phyloP scores from a whole-genome alignment of 1,284 basidiomycete species.

The Malassezia yamatoensis region DNA sequence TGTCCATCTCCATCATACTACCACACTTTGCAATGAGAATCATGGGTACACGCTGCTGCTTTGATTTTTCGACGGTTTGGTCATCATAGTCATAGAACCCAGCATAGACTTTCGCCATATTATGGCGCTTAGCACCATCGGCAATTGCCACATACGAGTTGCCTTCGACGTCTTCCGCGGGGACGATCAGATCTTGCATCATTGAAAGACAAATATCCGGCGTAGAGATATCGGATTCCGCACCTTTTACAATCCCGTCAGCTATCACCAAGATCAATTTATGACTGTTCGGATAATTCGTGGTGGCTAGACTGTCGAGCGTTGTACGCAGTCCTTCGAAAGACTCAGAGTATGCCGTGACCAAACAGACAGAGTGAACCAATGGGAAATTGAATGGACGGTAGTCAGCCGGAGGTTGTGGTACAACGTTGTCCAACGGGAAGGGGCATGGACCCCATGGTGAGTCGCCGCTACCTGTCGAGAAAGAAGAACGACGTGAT shows the following conservation, averaged over 20 bases:
- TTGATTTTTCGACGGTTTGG: conserved; percentile 76
- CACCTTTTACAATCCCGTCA: conserved; percentile 94
- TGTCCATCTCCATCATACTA: conserved; percentile 66
- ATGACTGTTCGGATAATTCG: conserved; percentile 96
- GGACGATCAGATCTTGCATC: conserved; percentile 93
- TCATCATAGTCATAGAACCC: conserved; percentile 96
- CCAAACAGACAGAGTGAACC: conserved; percentile 84
- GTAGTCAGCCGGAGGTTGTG: conserved; percentile 79
- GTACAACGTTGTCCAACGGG: conserved; percentile 78
- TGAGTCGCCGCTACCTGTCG: conserved; percentile 24
- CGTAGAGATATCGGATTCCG: conserved; percentile 45
- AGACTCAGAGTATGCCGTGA: conserved; percentile 97
- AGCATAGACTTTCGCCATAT: conserved; percentile 97
- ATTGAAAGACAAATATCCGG: conserved; percentile 89
- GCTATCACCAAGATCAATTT: conserved; percentile 91
- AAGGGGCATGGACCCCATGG: conserved; percentile 57
- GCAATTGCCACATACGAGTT: conserved; percentile 97
- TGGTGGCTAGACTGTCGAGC: conserved; percentile 90
- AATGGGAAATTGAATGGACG: conserved; percentile 95
- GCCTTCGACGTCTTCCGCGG: conserved; percentile 74
- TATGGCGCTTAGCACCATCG: conserved; percentile 96
- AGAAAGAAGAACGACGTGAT: conserved; percentile 39
- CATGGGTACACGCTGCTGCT: conserved; percentile 93
- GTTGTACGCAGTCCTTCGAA: conserved; percentile 93
- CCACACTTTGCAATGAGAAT: conserved; percentile 75